Percentiles rank a stretch among this genome's conserved stretches.
Conservation (phyloP, 1,139 yeast species). For the Waltiozyma sp. region DNA sequence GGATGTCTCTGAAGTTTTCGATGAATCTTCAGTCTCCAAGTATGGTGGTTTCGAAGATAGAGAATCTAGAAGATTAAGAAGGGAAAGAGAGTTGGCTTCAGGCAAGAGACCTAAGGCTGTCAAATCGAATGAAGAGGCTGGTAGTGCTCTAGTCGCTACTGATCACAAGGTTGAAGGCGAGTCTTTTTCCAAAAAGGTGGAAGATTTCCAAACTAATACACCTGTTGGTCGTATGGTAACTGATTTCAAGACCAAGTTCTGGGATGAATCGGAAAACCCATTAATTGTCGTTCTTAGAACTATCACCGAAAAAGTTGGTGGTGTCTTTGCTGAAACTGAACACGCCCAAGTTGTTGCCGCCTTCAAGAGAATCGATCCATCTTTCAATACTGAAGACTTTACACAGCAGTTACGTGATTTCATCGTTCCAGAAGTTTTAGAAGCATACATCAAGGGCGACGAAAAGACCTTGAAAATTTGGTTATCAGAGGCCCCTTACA, state of each 20-base stretch:
- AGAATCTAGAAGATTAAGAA: conserved; percentile 67
- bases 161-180: conserved; percentile 69
- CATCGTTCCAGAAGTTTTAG: conserved; percentile 90
- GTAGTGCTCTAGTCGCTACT: conserved; percentile 72
- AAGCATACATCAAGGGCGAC: conserved; percentile 92
- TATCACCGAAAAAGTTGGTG: conserved; percentile 67
- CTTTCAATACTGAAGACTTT: conserved; percentile 72
- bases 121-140: conserved; percentile 78
- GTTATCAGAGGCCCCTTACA: conserved; percentile 95
- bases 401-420: conserved; percentile 80
- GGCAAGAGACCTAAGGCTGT: conserved; percentile 59
- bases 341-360: conserved; percentile 81
- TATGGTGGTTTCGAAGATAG: conserved; percentile 91
- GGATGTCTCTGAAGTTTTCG: conserved; percentile 80
- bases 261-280: conserved; percentile 96
- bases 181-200: conserved; percentile 55
- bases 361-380: conserved; percentile 85
- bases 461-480: conserved; percentile 72
- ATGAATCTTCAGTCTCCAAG: conserved; percentile 78
- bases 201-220: conserved; percentile 55
- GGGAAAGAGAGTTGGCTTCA: conserved; percentile 54
- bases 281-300: conserved; percentile 74
- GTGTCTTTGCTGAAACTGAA: conserved; percentile 87
- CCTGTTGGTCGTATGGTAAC: conserved; percentile 58
- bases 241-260: conserved; percentile 51